These are phyloP conservation scores for Aspergillus sp. DNA, from an alignment of 2,329 filamentous ascomycete species.

Conservation along the genomic window DNA sequence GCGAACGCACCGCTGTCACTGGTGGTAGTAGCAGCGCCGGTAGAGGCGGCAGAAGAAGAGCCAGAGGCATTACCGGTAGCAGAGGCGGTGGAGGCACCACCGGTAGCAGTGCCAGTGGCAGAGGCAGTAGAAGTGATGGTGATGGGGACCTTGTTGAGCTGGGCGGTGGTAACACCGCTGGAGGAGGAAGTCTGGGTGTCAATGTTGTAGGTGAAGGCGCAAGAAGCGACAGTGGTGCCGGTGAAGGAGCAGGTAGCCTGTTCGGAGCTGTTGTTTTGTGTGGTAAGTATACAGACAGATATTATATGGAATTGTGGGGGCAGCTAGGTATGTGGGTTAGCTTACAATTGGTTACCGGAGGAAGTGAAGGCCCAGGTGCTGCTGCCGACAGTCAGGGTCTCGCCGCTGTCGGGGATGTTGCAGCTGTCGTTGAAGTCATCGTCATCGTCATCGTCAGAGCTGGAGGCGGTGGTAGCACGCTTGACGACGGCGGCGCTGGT, in stretches of 20 bases:
- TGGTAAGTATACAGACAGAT: too few species aligned
- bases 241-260: conserved; percentile 23
- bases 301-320: too few species aligned
- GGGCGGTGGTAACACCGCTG: conserved; percentile 17
- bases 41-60: conserved; percentile 19
- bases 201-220: conserved; percentile 17
- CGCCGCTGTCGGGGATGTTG: not conserved
- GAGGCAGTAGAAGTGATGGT: conserved; percentile 28
- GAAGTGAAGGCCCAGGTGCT: not conserved
- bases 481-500: conserved; percentile 15
- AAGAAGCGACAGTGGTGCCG: conserved; percentile 31
- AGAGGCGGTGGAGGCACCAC: conserved; percentile 18
- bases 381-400: not conserved
- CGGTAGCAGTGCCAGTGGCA: conserved; percentile 10
- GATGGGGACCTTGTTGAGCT: conserved; percentile 16
- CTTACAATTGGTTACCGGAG: not conserved
- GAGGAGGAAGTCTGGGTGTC: conserved; percentile 1
- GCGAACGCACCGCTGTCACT: conserved; percentile 28
- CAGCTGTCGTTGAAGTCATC: not conserved
- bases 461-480: conserved; percentile 15
- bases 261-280: not conserved
- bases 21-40: conserved; percentile 15
- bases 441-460: not conserved
- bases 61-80: conserved; percentile 1
- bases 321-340: not conserved